phyloP scores from a whole-genome alignment of 164 flowering plant genomes.

The Vitis labrusca region DNA sequence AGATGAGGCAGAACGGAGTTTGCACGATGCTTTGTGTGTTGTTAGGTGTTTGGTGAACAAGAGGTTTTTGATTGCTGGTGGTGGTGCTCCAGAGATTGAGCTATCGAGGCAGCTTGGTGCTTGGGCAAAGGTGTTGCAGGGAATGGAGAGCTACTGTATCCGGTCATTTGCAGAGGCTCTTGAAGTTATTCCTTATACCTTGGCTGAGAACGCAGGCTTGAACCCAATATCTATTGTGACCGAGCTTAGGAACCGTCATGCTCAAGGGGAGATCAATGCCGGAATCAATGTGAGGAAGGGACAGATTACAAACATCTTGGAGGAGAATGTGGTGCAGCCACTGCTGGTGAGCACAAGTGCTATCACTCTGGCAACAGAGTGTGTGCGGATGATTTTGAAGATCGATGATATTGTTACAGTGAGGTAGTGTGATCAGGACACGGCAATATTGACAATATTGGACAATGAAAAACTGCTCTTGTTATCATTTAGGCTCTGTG shows the following conservation, averaged over 20 bases:
- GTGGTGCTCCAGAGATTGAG: constrained; percentile 98
- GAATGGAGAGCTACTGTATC: constrained; percentile 94
- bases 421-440: constrained; percentile 46
- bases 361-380: constrained; percentile 81
- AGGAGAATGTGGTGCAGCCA: constrained; percentile 99
- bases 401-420: constrained; percentile 96
- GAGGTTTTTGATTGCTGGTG: constrained; percentile 91
- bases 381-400: constrained; percentile 97
- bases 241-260: constrained; percentile 91
- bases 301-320: constrained; percentile 90
- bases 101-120: constrained; percentile 93
- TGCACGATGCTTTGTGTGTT: constrained; percentile 94
- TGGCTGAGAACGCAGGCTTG: constrained; percentile 97
- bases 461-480: background rate
- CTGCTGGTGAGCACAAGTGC: constrained; percentile 98
- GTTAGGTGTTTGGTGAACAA: constrained; percentile 90
- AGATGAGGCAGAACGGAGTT: constrained; percentile 95
- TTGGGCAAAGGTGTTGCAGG: constrained; percentile 89
- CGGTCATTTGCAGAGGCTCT: constrained; percentile 87
- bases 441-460: background rate
- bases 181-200: constrained; percentile 91
- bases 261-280: constrained; percentile 93
- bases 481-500: constrained; percentile 5
- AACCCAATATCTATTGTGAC: constrained; percentile 89
- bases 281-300: constrained; percentile 99